Percentiles rank a stretch among this genome's conserved stretches.
phyloP scores from a whole-genome alignment of 148 eudicot genomes.

The Diospyros kaki region DNA sequence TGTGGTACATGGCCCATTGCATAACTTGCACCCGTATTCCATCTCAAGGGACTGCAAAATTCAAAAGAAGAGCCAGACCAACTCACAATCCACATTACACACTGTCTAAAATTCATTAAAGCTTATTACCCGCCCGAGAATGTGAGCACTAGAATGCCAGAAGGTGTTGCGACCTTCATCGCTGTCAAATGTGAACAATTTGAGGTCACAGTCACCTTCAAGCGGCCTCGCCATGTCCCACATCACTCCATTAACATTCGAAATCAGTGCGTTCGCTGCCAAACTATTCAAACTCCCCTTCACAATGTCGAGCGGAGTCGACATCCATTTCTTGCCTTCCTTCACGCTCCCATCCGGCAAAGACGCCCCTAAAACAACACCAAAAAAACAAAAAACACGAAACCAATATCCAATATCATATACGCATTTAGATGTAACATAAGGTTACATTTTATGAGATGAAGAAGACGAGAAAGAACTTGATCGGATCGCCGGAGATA shows the following conservation, averaged over 20 bases:
- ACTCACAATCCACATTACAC: background rate
- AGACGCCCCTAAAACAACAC: slow-evolving; percentile 42
- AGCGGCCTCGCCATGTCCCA: slow-evolving; percentile 96
- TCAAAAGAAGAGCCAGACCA: slow-evolving; percentile 15
- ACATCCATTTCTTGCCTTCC: slow-evolving; percentile 74
- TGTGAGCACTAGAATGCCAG: slow-evolving; percentile 98
- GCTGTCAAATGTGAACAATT: slow-evolving; percentile 65
- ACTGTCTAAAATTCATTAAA: background rate
- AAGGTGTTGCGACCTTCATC: slow-evolving; percentile 95
- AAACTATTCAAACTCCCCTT: slow-evolving; percentile 77
- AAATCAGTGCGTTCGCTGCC: slow-evolving; percentile 71
- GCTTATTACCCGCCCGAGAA: slow-evolving; percentile 78
- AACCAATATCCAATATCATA: background rate
- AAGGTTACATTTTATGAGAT: too few species aligned
- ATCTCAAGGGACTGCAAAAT: slow-evolving; percentile 65
- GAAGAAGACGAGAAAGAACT: slow-evolving; percentile 17
- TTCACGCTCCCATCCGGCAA: slow-evolving; percentile 85
- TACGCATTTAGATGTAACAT: background rate
- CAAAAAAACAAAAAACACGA: background rate
- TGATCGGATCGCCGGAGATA: slow-evolving; percentile 47
- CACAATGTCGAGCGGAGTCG: slow-evolving; percentile 73
- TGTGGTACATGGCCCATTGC: slow-evolving; percentile 12
- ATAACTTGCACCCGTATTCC: slow-evolving; percentile 86
- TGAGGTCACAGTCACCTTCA: slow-evolving; percentile 74
- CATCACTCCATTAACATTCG: slow-evolving; percentile 66